Evolutionary conservation across 495 filamentous ascomycete genomes (phyloP).

Genomic region (Schizothecium vesticola): DNA sequence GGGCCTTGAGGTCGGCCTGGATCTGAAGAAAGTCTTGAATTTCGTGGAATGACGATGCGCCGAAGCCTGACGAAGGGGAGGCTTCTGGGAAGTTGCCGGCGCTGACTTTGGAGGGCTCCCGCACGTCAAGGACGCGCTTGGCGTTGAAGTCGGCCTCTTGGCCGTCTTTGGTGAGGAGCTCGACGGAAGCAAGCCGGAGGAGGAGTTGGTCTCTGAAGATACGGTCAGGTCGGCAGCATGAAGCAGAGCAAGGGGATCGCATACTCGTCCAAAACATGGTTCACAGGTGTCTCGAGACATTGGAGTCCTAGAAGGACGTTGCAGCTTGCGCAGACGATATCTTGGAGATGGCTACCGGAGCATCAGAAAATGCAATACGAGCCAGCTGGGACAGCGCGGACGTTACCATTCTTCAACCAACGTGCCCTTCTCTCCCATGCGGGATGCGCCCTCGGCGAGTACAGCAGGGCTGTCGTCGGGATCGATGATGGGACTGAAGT

Average conservation of each 20-base stretch:
- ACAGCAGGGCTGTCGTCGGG: constrained; percentile 16
- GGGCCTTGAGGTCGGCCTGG: constrained; percentile 23
- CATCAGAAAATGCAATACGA: not conserved
- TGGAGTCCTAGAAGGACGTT: constrained; percentile 22
- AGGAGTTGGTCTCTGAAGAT: constrained; percentile 23
- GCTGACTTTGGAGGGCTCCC: constrained; percentile 12
- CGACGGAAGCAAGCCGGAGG: constrained; percentile 19
- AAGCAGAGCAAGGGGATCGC: not conserved
- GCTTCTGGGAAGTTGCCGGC: not conserved
- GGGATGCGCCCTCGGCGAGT: constrained; percentile 12
- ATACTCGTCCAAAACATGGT: constrained; percentile 34
- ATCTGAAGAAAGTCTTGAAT: constrained; percentile 14
- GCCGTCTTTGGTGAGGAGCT: constrained; percentile 9
- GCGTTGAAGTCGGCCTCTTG: constrained; percentile 19
- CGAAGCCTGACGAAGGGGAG: not conserved
- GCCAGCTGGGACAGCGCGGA: not conserved
- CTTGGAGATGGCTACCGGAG: constrained; percentile 24
- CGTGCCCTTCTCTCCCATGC: constrained; percentile 25
- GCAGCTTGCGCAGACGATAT: constrained; percentile 28
- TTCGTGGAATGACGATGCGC: not conserved
- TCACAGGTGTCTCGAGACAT: constrained; percentile 27
- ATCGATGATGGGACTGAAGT: constrained; percentile 36
- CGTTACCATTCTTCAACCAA: constrained; percentile 33
- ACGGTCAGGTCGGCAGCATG: not conserved
- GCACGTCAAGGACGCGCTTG: constrained; percentile 28